These are phyloP conservation scores for Paracamarosporium sp. DNA, from an alignment of 2,329 filamentous ascomycete species.

Conservation along the genomic window DNA sequence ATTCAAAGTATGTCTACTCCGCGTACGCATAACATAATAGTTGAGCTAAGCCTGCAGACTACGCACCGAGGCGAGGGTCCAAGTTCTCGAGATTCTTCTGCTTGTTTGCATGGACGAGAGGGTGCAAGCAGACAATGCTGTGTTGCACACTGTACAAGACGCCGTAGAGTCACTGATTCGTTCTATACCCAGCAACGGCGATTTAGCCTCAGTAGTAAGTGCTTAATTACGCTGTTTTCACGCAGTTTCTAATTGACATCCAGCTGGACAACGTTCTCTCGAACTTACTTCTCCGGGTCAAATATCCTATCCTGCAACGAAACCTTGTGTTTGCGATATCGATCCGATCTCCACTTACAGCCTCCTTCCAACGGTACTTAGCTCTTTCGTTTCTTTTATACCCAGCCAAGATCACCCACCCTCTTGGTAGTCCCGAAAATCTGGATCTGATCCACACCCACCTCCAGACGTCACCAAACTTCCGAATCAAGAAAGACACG, in stretches of 20 bases:
- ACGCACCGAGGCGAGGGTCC: constrained; percentile 23
- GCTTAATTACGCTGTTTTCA: constrained; percentile 3
- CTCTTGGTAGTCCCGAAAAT: constrained; percentile 30
- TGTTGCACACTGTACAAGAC: constrained; percentile 33
- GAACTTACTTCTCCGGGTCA: constrained; percentile 45
- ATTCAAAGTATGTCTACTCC: constrained; percentile 28
- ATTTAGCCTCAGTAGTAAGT: constrained; percentile 30
- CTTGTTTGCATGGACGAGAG: constrained; percentile 41
- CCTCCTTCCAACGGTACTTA: constrained; percentile 70
- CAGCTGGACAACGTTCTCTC: constrained; percentile 36
- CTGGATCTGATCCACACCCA: constrained; percentile 29
- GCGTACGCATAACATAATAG: background rate
- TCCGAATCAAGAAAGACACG: constrained; percentile 62
- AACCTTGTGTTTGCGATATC: constrained; percentile 68
- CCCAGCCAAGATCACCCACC: constrained; percentile 27
- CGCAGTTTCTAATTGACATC: constrained; percentile 22
- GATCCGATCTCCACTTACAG: constrained; percentile 55
- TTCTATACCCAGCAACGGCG: constrained; percentile 28
- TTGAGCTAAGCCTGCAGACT: constrained; percentile 25
- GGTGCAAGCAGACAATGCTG: constrained; percentile 27
- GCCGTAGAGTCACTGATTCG: constrained; percentile 41
- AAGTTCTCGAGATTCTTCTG: constrained; percentile 33
- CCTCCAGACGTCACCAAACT: constrained; percentile 52
- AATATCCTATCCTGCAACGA: constrained; percentile 60
- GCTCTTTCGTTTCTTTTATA: constrained; percentile 69